Conservation (phyloP, 805 yeast species). For the Zygosaccharomyces pseudorouxii region DNA sequence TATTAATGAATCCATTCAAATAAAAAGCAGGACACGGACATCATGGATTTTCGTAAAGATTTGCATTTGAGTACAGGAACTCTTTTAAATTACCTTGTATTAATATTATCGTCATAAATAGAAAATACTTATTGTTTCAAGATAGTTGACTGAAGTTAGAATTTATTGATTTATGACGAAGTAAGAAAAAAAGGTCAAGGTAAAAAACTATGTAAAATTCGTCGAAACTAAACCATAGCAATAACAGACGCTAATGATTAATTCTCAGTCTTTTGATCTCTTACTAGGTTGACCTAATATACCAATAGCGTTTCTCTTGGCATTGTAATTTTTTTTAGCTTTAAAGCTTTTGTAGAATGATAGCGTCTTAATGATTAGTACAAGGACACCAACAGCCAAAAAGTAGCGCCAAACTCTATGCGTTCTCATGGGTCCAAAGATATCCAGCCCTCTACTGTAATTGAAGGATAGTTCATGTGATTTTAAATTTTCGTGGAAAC, state of each 20-base stretch:
- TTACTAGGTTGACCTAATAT: constrained; percentile 15
- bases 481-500: constrained; percentile 14
- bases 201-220: not conserved
- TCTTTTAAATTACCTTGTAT: no score
- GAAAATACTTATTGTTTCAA: not conserved
- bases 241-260: not conserved
- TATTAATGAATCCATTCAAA: no score
- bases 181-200: not conserved
- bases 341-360: constrained; percentile 10
- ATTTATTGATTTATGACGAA: not conserved
- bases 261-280: constrained; percentile 17
- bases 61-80: not conserved
- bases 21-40: not conserved
- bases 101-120: not conserved
- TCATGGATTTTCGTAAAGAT: not conserved
- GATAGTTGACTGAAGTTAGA: not conserved
- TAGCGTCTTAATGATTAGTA: constrained; percentile 4
- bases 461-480: constrained; percentile 43
- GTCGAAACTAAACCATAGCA: not conserved
- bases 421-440: constrained; percentile 43
- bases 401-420: constrained; percentile 44
- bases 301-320: constrained; percentile 26
- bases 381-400: constrained; percentile 5
- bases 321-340: constrained; percentile 16
- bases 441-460: constrained; percentile 36